Evolutionary conservation across 192 early-diverging fungal genomes (phyloP).

Genomic region (Thamnidium elegans): DNA sequence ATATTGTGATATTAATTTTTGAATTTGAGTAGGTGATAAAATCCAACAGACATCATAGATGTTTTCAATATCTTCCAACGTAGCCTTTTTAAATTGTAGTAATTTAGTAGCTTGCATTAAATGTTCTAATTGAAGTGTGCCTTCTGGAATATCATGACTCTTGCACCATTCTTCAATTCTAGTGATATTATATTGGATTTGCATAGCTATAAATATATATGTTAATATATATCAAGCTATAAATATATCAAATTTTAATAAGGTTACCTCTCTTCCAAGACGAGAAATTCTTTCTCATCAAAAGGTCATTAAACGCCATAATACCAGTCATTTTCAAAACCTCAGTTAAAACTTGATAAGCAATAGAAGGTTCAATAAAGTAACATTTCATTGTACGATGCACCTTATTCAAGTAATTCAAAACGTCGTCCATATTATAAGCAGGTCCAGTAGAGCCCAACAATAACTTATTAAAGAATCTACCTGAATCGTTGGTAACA

Average conservation of each 20-base stretch:
- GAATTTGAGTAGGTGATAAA: slow-evolving; percentile 93
- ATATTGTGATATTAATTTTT: slow-evolving; percentile 94
- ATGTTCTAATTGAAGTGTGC: slow-evolving; percentile 85
- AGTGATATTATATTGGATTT: slow-evolving; percentile 98
- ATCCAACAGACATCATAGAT: slow-evolving; percentile 99
- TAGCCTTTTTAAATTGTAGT: slow-evolving; percentile 87
- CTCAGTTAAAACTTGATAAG: slow-evolving; percentile 91
- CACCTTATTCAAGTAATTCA: slow-evolving; percentile 89
- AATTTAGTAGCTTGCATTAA: slow-evolving; percentile 96
- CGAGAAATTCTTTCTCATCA: slow-evolving; percentile 97
- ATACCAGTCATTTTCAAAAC: slow-evolving; percentile 91
- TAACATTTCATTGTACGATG: slow-evolving; percentile 93
- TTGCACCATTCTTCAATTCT: slow-evolving; percentile 99
- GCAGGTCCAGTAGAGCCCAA: slow-evolving; percentile 67
- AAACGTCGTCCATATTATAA: slow-evolving; percentile 92
- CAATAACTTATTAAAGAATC: slow-evolving; percentile 87
- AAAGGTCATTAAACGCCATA: slow-evolving; percentile 92
- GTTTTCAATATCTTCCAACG: slow-evolving; percentile 86
- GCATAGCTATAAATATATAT: slow-evolving; percentile 60
- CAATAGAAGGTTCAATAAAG: slow-evolving; percentile 88
- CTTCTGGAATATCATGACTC: slow-evolving; percentile 85
- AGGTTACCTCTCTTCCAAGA: slow-evolving; percentile 92
- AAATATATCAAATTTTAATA: not conserved
- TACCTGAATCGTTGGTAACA: slow-evolving; percentile 84
- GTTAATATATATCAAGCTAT: not conserved